Evolutionary conservation across 495 filamentous ascomycete genomes (phyloP), one percentile per base, ranked within the genome.

Genomic region (Trichocladium antarcticum): DNA sequence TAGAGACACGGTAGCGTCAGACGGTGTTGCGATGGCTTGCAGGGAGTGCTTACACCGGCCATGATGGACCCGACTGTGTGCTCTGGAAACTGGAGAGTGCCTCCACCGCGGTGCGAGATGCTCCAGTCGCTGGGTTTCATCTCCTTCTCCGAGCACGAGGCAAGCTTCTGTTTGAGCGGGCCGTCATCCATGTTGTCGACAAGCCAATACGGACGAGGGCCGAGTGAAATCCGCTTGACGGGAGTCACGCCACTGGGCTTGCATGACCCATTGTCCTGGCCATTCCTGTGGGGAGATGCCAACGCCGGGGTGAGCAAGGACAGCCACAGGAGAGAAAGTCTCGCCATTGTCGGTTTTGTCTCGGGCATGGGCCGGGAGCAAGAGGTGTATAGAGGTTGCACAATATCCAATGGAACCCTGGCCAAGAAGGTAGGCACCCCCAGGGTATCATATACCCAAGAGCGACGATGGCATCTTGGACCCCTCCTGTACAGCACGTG

Each of bases 1-100:
- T 62, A 19, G 21, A 8, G 15, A 24, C 8, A 6, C 27, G 5
- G 5, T 14, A 5, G 12, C 3, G 42, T 37, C 7, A 51, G 51
- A 32, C 24, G 20, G 9, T 14, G 14, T 0, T 9, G 45, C 29
- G 4, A 2, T 6, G 5, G 9, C 10, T 19, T 11, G 34, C 8
- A 7, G 40, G 34, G 6, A 21, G 11, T 10, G 16, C 57, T 51
- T 44, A 62, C 59, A 10, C 72, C 79, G 2, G 77, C 77, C 37
- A 69, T 61, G 47, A 73, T 65, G 6, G 68, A 70, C 60, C 78
- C 68, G 12, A 59, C 48, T 11, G 72, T 78, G 54, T 81, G 70
- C 63, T 81, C 78, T n/a, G 79, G 79, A 49, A 82, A 76, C 50
- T 79, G 74, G 20, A 82, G 62, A 10, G 75, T 71, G 3, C 68